Percentiles rank a stretch among this genome's conserved stretches.
These are phyloP conservation scores for Pythium rhizo-oryzae DNA, from an alignment of 352 stramenopile genomes.

Conservation along the genomic window DNA sequence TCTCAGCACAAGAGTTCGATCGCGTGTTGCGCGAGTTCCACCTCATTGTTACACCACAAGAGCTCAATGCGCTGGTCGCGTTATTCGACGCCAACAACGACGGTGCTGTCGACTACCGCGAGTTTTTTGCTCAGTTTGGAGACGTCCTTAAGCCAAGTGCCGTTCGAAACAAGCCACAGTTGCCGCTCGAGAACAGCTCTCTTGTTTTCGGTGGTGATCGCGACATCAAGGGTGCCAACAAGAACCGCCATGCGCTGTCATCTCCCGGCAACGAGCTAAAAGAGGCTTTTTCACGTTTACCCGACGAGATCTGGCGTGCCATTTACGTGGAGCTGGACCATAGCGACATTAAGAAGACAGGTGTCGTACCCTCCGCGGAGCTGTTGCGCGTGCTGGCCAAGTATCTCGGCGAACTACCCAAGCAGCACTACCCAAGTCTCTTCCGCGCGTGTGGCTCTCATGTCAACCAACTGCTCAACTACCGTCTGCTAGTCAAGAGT, in stretches of 20 bases:
- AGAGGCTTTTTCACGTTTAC: conserved; percentile 62
- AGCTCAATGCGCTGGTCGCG: conserved; percentile 39
- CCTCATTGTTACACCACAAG: conserved; percentile 43
- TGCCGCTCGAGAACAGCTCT: conserved; percentile 64
- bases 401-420: conserved; percentile 62
- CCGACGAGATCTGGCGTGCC: conserved; percentile 59
- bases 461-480: conserved; percentile 72
- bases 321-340: conserved; percentile 69
- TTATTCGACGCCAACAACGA: conserved; percentile 43
- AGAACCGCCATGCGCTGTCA: conserved; percentile 57
- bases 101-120: conserved; percentile 55
- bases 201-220: conserved; percentile 51
- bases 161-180: conserved; percentile 33
- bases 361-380: conserved; percentile 61
- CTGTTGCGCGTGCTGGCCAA: conserved; percentile 63
- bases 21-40: conserved; percentile 54
- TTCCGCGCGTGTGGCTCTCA: conserved; percentile 72
- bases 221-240: conserved; percentile 60
- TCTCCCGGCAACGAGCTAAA: conserved; percentile 74
- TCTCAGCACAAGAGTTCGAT: conserved; percentile 50
- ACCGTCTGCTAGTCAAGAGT: conserved; percentile 65
- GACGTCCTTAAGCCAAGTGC: conserved; percentile 46
- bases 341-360: conserved; percentile 59
- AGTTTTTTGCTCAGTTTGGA: conserved; percentile 67
- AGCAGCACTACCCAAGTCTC: conserved; percentile 52